A percentile compares a stretch with the other conserved stretches of the same genome.
Evolutionary conservation across 768 basidiomycete species (phyloP).

Genomic region (Mycena maculata): DNA sequence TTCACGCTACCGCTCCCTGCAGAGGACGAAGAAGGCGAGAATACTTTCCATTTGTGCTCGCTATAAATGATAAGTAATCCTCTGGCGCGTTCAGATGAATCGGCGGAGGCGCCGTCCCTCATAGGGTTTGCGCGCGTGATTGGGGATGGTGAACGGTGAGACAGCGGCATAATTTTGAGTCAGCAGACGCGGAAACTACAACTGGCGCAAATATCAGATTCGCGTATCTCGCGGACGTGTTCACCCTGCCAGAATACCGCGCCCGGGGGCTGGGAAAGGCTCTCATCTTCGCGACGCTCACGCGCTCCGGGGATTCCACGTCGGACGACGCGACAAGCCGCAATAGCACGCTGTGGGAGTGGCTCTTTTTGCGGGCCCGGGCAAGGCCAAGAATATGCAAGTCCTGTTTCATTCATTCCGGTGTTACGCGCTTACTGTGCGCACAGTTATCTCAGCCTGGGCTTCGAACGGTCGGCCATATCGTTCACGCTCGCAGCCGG

Average conservation of each 20-base stretch:
- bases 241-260: slow-evolving; percentile 8
- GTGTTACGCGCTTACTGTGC: not conserved
- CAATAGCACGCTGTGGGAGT: slow-evolving; percentile 21
- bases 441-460: slow-evolving; percentile 7
- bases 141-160: slow-evolving; percentile 18
- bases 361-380: slow-evolving; percentile 17
- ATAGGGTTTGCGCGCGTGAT: slow-evolving; percentile 17
- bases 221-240: slow-evolving; percentile 22
- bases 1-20: slow-evolving; percentile 4
- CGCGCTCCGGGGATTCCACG: not conserved
- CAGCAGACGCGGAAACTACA: not conserved
- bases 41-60: too few species aligned
- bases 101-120: not conserved
- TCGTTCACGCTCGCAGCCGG: slow-evolving; percentile 16
- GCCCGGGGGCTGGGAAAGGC: slow-evolving; percentile 3
- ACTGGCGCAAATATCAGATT: slow-evolving; percentile 9
- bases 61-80: too few species aligned
- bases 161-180: too few species aligned
- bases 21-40: not conserved
- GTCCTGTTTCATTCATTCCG: not conserved
- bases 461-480: not conserved
- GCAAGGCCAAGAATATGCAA: slow-evolving; percentile 12
- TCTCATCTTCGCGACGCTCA: not conserved
- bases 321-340: slow-evolving; percentile 10
- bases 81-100: not conserved